Evolutionary conservation across 2,329 filamentous ascomycete species (phyloP).

Genomic region (Arthrobotrys megalospora): DNA sequence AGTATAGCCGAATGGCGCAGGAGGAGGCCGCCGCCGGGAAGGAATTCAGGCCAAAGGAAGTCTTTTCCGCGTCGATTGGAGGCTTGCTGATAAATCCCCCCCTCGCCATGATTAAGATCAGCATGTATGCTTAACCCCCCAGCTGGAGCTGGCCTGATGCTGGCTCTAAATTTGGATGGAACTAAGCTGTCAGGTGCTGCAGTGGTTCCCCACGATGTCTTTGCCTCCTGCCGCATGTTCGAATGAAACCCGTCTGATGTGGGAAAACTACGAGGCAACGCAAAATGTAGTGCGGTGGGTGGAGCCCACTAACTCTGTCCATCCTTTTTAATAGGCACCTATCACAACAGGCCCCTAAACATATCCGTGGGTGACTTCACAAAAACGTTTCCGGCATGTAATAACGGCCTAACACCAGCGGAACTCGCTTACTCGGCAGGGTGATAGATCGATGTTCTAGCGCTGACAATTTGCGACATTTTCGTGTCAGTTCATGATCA

Average conservation of each 20-base stretch:
- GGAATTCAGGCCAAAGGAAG: conserved; percentile 16
- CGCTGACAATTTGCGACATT: conserved; percentile 54
- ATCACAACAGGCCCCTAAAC: conserved; percentile 18
- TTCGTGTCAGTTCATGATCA: conserved; percentile 18
- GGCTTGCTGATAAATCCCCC: conserved; percentile 48
- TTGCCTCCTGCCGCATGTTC: conserved; percentile 47
- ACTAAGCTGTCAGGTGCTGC: conserved; percentile 9
- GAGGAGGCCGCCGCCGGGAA: conserved; percentile 5
- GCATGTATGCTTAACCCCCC: conserved; percentile 25
- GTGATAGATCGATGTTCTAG: conserved; percentile 35
- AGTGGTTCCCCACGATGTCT: conserved; percentile 27
- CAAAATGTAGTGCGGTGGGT: conserved; percentile 31
- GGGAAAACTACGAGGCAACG: conserved; percentile 46
- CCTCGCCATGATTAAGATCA: conserved; percentile 40
- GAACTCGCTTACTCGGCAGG: conserved; percentile 55
- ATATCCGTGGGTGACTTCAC: conserved; percentile 12
- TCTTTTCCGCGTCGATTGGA: conserved; percentile 45
- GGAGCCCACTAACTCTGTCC: conserved; percentile 19
- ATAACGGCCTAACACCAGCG: conserved; percentile 31
- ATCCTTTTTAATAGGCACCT: conserved; percentile 21
- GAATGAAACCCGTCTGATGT: conserved; percentile 31
- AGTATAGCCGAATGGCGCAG: conserved; percentile 55
- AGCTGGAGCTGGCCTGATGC: conserved; percentile 46
- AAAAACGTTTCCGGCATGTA: conserved; percentile 38
- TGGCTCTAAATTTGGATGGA: conserved; percentile 41